A percentile compares a stretch with the other conserved stretches of the same genome.
Evolutionary conservation across 345 rosid genomes (phyloP).

Genomic region (Syzygium oleosum): DNA sequence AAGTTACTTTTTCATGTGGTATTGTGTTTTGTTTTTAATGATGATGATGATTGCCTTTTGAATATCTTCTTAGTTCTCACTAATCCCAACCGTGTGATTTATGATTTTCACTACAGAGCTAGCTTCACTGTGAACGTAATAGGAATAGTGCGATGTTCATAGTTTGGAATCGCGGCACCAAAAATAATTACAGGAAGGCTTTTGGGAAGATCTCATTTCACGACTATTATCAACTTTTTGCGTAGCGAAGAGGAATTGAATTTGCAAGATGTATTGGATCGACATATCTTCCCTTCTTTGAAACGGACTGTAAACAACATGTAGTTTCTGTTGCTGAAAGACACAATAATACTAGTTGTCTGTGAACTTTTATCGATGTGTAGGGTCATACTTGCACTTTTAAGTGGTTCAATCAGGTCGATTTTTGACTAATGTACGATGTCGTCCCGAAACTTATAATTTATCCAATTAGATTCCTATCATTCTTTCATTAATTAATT

Average conservation of each 20-base stretch:
- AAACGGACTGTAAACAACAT: rapidly evolving
- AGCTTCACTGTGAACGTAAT: background rate
- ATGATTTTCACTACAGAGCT: background rate
- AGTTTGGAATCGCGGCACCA: background rate
- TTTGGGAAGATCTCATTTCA: background rate
- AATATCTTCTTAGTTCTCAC: background rate
- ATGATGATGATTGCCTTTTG: background rate
- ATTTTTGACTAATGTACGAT: too few species aligned
- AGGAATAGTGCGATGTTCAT: background rate
- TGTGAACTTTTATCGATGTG: background rate
- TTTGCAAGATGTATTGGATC: background rate
- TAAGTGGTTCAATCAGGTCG: too few species aligned
- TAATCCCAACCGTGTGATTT: background rate
- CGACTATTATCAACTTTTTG: background rate
- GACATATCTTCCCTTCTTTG: background rate
- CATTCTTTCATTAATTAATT: too few species aligned
- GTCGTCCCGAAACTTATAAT: rapidly evolving
- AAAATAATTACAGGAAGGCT: rapidly evolving
- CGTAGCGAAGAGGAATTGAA: rapidly evolving
- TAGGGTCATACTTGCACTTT: rapidly evolving
- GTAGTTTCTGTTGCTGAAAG: background rate
- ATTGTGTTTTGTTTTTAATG: rapidly evolving
- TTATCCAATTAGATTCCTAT: too few species aligned
- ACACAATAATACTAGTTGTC: background rate
- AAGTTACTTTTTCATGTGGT: background rate